Conservation (phyloP, 2,329 filamentous ascomycete species). For the Stagonosporopsis tanaceti region DNA sequence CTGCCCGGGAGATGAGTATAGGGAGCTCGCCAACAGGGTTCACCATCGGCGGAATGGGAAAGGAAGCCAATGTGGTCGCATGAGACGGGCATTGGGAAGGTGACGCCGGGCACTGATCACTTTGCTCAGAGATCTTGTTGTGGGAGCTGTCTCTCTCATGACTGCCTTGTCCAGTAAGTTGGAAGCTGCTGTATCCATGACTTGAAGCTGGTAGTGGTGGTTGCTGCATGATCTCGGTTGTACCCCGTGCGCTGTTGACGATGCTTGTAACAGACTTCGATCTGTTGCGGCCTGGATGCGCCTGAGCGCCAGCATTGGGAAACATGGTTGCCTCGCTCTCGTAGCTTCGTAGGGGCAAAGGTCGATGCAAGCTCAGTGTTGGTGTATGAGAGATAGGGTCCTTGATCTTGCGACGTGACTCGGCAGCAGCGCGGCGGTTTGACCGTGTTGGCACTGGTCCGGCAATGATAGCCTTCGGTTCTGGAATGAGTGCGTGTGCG, state of each 20-base stretch:
- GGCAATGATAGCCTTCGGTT: not conserved
- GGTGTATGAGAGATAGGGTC: not conserved
- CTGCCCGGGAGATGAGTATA: conserved; percentile 14
- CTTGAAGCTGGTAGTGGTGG: not conserved
- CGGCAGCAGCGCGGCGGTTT: conserved; percentile 5
- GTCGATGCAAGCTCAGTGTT: conserved; percentile 18
- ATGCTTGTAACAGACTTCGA: conserved; percentile 6
- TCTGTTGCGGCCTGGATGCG: not conserved
- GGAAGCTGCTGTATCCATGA: not conserved
- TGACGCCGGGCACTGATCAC: not conserved
- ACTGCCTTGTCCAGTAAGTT: not conserved
- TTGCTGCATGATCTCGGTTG: conserved; percentile 4
- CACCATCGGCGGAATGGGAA: conserved; percentile 19
- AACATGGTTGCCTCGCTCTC: conserved; percentile 20
- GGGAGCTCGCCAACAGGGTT: conserved; percentile 19
- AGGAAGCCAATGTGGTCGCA: conserved; percentile 12
- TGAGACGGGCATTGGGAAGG: not conserved
- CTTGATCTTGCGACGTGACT: conserved; percentile 10
- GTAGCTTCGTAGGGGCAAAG: conserved; percentile 26
- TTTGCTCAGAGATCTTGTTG: conserved; percentile 3
- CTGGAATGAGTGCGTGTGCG: not conserved
- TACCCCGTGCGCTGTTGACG: not conserved
- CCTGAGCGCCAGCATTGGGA: conserved; percentile 7
- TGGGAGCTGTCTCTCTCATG: not conserved
- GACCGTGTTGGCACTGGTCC: conserved; percentile 1